Evolutionary conservation across 1,284 basidiomycete species (phyloP).

Genomic region (Phellopilus nigrolimitatus): DNA sequence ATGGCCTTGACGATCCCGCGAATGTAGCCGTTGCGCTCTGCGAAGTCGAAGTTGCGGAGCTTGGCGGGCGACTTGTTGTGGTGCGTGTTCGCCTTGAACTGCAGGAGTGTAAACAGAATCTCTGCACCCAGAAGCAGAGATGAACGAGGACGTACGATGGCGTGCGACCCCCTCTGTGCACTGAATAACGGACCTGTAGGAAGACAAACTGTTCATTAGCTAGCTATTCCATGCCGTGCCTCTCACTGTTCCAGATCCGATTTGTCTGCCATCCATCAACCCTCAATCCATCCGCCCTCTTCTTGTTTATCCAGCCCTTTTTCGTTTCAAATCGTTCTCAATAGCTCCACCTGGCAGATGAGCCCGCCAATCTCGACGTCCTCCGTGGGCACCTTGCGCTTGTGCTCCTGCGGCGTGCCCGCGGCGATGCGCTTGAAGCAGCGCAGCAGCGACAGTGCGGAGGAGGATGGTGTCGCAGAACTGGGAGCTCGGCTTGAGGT

Average conservation of each 20-base stretch:
- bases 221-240: neutral
- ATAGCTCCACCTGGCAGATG: too few relatives aligned
- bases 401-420: too few relatives aligned
- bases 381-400: too few relatives aligned
- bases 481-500: too few relatives aligned
- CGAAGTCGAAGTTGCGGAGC: constrained; percentile 93
- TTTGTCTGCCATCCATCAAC: neutral
- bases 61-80: constrained; percentile 93
- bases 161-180: constrained; percentile 81
- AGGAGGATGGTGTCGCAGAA: too few relatives aligned
- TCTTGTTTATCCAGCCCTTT: too few relatives aligned
- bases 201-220: constrained; percentile 15
- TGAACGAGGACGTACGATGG: constrained; percentile 62
- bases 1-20: constrained; percentile 99
- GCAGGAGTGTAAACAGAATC: constrained; percentile 14
- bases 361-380: too few relatives aligned
- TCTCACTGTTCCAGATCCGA: neutral
- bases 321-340: neutral
- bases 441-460: too few relatives aligned
- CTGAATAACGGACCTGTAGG: constrained; percentile 77
- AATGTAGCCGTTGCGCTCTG: constrained; percentile 98
- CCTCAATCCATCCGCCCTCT: neutral
- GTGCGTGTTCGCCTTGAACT: constrained; percentile 97
- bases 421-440: too few relatives aligned
- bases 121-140: neutral